Base-by-base conservation (phyloP, 2,329 filamentous ascomycete genomes). In the Colletotrichum zoysiae region DNA sequence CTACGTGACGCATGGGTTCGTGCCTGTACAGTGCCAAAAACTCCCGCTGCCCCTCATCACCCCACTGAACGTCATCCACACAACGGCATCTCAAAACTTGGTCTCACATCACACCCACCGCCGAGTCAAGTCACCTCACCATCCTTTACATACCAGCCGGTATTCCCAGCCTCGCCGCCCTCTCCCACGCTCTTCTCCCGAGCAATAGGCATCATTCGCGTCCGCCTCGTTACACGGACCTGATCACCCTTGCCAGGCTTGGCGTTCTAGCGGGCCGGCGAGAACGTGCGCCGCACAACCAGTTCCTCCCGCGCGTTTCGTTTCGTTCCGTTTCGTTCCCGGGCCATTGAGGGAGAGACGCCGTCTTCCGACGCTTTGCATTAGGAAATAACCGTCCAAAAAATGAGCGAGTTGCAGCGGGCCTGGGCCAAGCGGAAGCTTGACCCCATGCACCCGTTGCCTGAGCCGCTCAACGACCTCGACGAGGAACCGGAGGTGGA, bases 341-440 rank as follows among this genome's bases (percentile, higher is more conserved):
- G 26, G 14, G n/a, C 20, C 12, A 14, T 48, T 33, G 12, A 38
- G 9, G 20, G 30, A 33, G 42, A 20, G 23, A 50, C 44, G 26
- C 33, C 59, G 20, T 23, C 44, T 50, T 50, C 16, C 46, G 30
- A 18, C 44, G 50, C 50, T 33, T 33, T 23, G 59, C 12, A 18
- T n/a, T 4, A 14, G 26, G 23, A 42, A 51, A 5, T 2, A 23
- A 40, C 35, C 33, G 44, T 14, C 20, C 78, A 81, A 62, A 62
- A 73, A 73, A 97, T 97, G 94, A 95, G 93, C 80, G 91, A 95
- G 77, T 87, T 95, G 71, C 93, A 95, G 80, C 91, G 91, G 81
- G 87, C 91, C 70, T 95, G 94, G 85, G 92, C 91, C 74, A 94
- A 93, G 83, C 86, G 92, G 67, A 94, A 93, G 82, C 86, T 95